A percentile compares a stretch with the other conserved stretches of the same genome.
phyloP scores from a whole-genome alignment of 1,139 yeast species.

The Hyphopichia pseudoburtonii region DNA sequence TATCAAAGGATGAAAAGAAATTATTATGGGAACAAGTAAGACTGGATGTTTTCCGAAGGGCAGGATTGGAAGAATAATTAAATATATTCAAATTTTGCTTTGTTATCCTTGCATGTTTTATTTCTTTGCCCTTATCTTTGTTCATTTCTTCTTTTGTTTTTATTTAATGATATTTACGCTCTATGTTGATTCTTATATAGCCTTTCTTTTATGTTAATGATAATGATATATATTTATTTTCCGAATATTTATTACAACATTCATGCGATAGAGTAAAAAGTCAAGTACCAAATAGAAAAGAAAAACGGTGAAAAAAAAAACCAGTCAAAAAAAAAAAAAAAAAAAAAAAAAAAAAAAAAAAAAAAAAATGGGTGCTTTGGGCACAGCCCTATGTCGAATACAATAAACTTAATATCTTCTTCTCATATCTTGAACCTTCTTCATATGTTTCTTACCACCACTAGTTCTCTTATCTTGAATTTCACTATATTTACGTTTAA shows the following conservation, averaged over 20 bases:
- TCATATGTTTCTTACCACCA: constrained; percentile 71
- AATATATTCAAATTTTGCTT: neutral
- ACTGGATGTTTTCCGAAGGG: constrained; percentile 48
- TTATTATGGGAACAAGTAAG: constrained; percentile 51
- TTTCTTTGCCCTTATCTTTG: neutral
- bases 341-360: too few relatives aligned
- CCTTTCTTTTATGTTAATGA: neutral
- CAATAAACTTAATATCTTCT: constrained; percentile 14
- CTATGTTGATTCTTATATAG: neutral
- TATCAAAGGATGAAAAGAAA: constrained; percentile 45
- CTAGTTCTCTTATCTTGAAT: constrained; percentile 74
- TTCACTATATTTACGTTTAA: constrained; percentile 79
- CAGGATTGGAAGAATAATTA: constrained; percentile 38
- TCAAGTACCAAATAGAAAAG: too few relatives aligned
- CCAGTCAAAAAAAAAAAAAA: too few relatives aligned
- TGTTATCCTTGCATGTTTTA: neutral
- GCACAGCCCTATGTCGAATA: too few relatives aligned
- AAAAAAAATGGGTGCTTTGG: too few relatives aligned
- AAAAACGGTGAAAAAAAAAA: too few relatives aligned
- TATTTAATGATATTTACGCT: neutral
- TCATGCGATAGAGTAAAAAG: too few relatives aligned
- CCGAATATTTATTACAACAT: too few relatives aligned
- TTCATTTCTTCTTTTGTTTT: neutral
- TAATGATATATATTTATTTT: too few relatives aligned
- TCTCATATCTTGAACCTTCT: constrained; percentile 63